phyloP scores from a whole-genome alignment of 805 yeast species.

The Kuraishia piskuri region DNA sequence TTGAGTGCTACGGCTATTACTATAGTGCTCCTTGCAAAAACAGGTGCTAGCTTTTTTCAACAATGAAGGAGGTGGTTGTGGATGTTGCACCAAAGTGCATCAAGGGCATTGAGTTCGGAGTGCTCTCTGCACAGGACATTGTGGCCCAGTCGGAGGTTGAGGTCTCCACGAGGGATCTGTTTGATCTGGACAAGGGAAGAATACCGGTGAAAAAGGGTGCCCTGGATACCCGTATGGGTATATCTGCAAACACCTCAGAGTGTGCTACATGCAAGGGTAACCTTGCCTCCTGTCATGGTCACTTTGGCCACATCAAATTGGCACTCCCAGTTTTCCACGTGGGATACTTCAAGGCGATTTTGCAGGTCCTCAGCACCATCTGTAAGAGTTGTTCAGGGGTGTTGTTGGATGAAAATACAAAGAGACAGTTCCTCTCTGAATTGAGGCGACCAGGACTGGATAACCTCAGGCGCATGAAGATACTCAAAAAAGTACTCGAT shows the following conservation, averaged over 20 bases:
- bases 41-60: no score
- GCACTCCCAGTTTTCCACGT: slow-evolving; percentile 97
- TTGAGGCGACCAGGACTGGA: slow-evolving; percentile 83
- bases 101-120: slow-evolving; percentile 86
- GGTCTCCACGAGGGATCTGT: slow-evolving; percentile 82
- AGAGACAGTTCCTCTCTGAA: slow-evolving; percentile 64
- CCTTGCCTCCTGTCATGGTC: slow-evolving; percentile 94
- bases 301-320: slow-evolving; percentile 88
- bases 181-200: slow-evolving; percentile 85
- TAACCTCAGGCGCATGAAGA: slow-evolving; percentile 85
- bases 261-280: slow-evolving; percentile 91
- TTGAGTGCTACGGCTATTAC: background rate
- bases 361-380: slow-evolving; percentile 79
- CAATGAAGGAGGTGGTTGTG: slow-evolving; percentile 36
- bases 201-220: slow-evolving; percentile 82
- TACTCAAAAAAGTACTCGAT: slow-evolving; percentile 72
- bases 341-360: slow-evolving; percentile 90
- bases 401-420: slow-evolving; percentile 63
- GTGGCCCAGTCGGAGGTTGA: slow-evolving; percentile 93
- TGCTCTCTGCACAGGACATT: slow-evolving; percentile 85
- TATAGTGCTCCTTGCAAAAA: background rate
- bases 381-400: slow-evolving; percentile 85
- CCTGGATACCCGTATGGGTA: slow-evolving; percentile 89
- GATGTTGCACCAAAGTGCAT: slow-evolving; percentile 88
- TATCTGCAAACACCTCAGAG: slow-evolving; percentile 74